A percentile compares a stretch with the other conserved stretches of the same genome.
Conservation (phyloP, 2,329 filamentous ascomycete species). For the Endocalyx cinctus region DNA sequence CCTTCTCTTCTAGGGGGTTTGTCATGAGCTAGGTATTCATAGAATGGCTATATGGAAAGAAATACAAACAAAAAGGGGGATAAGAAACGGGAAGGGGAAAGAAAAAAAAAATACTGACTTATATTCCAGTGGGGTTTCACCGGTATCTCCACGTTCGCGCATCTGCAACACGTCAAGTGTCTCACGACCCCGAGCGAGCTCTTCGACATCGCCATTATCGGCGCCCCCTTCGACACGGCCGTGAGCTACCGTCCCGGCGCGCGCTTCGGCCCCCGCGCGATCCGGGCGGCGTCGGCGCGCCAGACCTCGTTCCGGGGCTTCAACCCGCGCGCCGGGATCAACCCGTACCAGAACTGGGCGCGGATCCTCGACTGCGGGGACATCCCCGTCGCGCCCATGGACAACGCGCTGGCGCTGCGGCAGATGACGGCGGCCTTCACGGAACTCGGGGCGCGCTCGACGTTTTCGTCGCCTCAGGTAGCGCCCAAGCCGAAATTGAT, state of each 20-base stretch:
- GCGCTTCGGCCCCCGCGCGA: conserved; percentile 82
- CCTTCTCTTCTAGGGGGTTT: too few relatives aligned
- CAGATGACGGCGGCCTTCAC: conserved; percentile 82
- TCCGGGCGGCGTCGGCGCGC: conserved; percentile 75
- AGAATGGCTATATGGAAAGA: too few relatives aligned
- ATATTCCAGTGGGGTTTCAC: conserved; percentile 64
- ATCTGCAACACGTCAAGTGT: conserved; percentile 65
- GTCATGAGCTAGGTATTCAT: too few relatives aligned
- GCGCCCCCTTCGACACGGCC: conserved; percentile 70
- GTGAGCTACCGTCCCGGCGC: conserved; percentile 67
- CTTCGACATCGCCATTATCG: conserved; percentile 69
- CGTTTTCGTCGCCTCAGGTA: conserved; percentile 26
- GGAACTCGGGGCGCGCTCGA: conserved; percentile 52
- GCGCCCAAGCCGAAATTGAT: conserved; percentile 51
- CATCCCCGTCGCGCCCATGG: conserved; percentile 80
- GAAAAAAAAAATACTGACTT: too few relatives aligned
- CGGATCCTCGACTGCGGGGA: conserved; percentile 84
- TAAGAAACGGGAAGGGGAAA: too few relatives aligned
- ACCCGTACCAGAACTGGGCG: conserved; percentile 74
- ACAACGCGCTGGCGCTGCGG: conserved; percentile 73
- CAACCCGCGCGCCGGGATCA: conserved; percentile 77
- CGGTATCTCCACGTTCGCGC: conserved; percentile 72
- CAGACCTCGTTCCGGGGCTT: conserved; percentile 77
- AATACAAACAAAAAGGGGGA: too few relatives aligned
- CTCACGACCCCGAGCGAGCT: conserved; percentile 58